A percentile compares a stretch with the other conserved stretches of the same genome.
Conservation (phyloP, 2,329 filamentous ascomycete genomes). For the Domatiomyces globalis region DNA sequence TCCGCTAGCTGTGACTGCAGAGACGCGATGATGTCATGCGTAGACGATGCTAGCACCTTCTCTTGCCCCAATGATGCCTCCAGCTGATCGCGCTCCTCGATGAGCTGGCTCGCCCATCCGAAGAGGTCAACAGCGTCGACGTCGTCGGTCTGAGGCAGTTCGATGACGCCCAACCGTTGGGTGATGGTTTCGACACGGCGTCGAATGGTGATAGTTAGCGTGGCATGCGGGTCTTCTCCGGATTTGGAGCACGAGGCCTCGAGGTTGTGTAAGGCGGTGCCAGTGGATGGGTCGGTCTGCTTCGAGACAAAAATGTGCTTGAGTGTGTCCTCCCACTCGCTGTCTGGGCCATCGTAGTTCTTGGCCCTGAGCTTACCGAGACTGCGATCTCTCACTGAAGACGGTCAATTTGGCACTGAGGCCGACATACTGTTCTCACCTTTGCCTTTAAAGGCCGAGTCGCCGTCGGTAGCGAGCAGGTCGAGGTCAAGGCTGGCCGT, state of each 20-base stretch:
- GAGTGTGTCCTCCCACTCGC: constrained; percentile 29
- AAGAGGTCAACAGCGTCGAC: constrained; percentile 42
- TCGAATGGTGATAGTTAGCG: constrained; percentile 28
- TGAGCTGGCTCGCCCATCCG: constrained; percentile 41
- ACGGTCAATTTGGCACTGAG: constrained; percentile 1
- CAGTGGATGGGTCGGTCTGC: constrained; percentile 1
- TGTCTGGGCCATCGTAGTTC: constrained; percentile 30
- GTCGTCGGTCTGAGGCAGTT: constrained; percentile 36
- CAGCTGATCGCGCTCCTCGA: constrained; percentile 30
- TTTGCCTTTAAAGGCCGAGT: constrained; percentile 37
- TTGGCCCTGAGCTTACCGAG: constrained; percentile 28
- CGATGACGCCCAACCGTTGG: constrained; percentile 42
- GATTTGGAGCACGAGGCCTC: constrained; percentile 10
- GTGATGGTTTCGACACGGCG: constrained; percentile 37
- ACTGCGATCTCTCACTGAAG: constrained; percentile 25
- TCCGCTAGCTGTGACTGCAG: constrained; percentile 43
- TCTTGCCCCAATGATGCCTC: constrained; percentile 29
- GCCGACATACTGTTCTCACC: constrained; percentile 22
- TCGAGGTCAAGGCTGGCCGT: constrained; percentile 33
- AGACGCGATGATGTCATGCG: constrained; percentile 37
- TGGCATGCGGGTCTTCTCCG: constrained; percentile 18
- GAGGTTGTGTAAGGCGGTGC: constrained; percentile 1
- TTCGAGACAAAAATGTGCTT: constrained; percentile 22
- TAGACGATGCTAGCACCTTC: constrained; percentile 27
- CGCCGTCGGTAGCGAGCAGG: constrained; percentile 45